Evolutionary conservation across 257 asterid species (phyloP), one percentile per base, ranked within the genome.

Genomic region (Ophiorrhiza pumila): DNA sequence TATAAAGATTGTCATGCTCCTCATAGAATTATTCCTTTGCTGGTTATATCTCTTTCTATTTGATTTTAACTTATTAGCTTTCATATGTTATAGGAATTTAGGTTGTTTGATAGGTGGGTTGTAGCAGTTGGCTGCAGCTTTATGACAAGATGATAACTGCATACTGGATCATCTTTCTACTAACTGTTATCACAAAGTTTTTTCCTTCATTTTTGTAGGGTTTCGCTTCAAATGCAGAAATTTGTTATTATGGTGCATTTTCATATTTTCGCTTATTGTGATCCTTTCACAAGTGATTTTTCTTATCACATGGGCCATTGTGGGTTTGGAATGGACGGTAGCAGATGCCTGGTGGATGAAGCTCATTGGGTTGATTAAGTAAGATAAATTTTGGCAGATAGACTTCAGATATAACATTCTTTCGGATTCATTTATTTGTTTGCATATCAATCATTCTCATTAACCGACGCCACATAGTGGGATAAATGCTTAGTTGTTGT

Each of bases 281-380:
- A 75, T 86, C 75, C 56, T 81, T 65, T 43, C 83, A 69, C 92
- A 91, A 91, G 82, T 79, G 76, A 29, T 55, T 73, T 87, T 85
- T 87, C 85, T 89, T 74, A 45, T 68, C 49, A 37, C 85, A 59
- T 74, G 78, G 72, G 88, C 88, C 76, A 63, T 80, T 79, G 72
- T 76, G 80, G 87, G 86, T 78, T 58, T 83, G 12, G 76, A 83
- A 80, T 78, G 86, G 91, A 80, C 71, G 60, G 67, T 74, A 73
- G 82, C 87, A 50, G 96, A 86, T 84, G 83, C 76, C 68, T 85
- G 91, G 96, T 91, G 97, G 96, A 76, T 82, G 73, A 86, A 85
- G 74, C 89, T 89, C 58, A 75, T 91, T 62, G 97, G 97, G 71
- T 76, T 91, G 71, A 83, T 87, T 87, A 79, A 75, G 97, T 91